Conservation (phyloP, 257 asterid species). For the Haberlea rhodopensis region DNA sequence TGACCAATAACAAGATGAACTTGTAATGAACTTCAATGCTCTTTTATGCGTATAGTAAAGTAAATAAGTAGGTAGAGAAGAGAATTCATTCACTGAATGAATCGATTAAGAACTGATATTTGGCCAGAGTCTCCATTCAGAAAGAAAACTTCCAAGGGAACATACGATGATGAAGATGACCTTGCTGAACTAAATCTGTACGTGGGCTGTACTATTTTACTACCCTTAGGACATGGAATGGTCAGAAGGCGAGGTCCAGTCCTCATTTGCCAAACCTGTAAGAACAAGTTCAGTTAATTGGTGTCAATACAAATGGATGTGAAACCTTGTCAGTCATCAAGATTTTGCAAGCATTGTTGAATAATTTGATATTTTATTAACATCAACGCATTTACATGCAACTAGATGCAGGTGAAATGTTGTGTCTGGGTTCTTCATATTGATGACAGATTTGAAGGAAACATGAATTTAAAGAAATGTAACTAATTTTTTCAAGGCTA, state of each 20-base stretch:
- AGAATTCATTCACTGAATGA: constrained; percentile 51
- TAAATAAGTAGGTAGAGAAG: no score
- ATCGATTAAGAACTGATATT: constrained; percentile 65
- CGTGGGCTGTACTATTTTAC: constrained; percentile 86
- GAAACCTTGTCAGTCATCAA: constrained; percentile 8
- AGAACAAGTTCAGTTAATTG: constrained; percentile 8
- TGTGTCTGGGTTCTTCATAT: not conserved
- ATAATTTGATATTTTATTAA: no score
- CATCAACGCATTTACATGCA: not conserved
- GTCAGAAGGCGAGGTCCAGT: constrained; percentile 87
- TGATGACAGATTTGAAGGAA: not conserved
- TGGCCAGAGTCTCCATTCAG: constrained; percentile 95
- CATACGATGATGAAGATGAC: constrained; percentile 43
- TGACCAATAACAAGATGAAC: no score
- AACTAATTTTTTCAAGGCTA: not conserved
- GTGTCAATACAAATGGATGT: constrained; percentile 2
- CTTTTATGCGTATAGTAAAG: no score
- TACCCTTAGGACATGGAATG: constrained; percentile 83
- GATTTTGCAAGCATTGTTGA: not conserved
- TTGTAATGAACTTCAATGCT: no score
- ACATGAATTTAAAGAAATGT: no score
- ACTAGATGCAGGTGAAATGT: not conserved
- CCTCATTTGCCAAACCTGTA: constrained; percentile 98
- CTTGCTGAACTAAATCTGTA: constrained; percentile 66
- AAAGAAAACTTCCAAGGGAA: no score